These are phyloP conservation scores for Cercospora zeae-maydis DNA, from an alignment of 2,329 filamentous ascomycete species.

Conservation along the genomic window DNA sequence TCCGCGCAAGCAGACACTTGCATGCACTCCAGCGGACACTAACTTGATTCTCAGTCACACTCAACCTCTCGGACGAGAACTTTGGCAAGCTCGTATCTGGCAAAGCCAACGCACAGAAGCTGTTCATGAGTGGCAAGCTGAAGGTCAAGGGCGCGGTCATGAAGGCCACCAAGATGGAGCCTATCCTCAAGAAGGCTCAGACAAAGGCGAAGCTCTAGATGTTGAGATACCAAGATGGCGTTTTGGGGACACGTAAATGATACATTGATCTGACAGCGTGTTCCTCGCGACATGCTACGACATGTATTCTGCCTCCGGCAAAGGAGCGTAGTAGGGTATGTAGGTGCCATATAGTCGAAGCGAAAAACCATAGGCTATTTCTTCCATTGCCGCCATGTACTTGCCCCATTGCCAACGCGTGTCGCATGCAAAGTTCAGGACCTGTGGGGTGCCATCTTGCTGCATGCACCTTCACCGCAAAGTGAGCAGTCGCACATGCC, in stretches of 20 bases:
- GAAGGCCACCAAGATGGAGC: slow-evolving; percentile 97
- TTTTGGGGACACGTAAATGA: slow-evolving; percentile 2
- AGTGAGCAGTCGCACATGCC: not conserved
- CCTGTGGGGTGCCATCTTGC: no score
- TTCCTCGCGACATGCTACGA: not conserved
- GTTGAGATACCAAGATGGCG: slow-evolving; percentile 4
- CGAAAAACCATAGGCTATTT: not conserved
- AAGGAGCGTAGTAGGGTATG: no score
- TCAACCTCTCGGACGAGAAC: slow-evolving; percentile 77
- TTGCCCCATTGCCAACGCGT: not conserved
- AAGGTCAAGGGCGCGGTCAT: slow-evolving; percentile 98
- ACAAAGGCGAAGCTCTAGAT: slow-evolving; percentile 76
- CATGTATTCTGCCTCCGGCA: slow-evolving; percentile 7
- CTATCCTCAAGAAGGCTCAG: slow-evolving; percentile 84
- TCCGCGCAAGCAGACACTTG: no score
- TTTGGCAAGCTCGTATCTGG: slow-evolving; percentile 79
- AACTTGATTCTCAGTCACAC: slow-evolving; percentile 61
- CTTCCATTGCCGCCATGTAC: not conserved
- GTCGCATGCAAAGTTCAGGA: not conserved
- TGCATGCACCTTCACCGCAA: not conserved
- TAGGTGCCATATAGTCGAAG: no score
- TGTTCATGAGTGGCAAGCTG: slow-evolving; percentile 98
- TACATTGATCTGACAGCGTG: slow-evolving; percentile 1
- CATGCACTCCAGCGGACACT: not conserved
- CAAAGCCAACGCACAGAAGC: slow-evolving; percentile 87